Base-by-base conservation (phyloP, 305 asterid species). In the Stenogyne calaminthoides region DNA sequence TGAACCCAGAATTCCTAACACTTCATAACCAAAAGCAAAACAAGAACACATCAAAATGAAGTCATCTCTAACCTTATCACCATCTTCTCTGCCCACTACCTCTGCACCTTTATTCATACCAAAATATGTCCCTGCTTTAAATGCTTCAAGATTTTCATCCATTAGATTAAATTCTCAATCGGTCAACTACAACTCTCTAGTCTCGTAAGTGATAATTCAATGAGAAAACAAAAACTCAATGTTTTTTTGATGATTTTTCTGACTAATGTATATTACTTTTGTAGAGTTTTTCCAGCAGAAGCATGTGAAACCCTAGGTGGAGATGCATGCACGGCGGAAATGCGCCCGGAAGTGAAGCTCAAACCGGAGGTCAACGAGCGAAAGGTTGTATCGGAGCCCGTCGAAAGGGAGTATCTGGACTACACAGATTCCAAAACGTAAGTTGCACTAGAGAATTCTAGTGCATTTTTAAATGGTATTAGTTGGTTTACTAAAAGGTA, bases 231-330 rank as follows among this genome's bases (percentile, higher is more conserved):
- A 6, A 18, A 7, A 27, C 12, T n/a, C 19, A 12, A 44, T 47
- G 15, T n/a, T 5, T 47, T 49, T 49, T 5, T 15, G 20, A 49
- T 37, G 10, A 7, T 7, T 14, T 14, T 25, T 69, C 49, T 46
- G 27, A 68, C 6, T 11, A 12, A 44, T 42, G 15, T 52, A 7
- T 9, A 36, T 49, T 3, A 0, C 58, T 64, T 52, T 52, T 47
- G 63, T 36, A 84, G 86, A 14, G 85, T 82, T 10, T 84, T 84
- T 55, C 89, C 83, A n/a, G 85, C 85, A 55, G 89, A 84, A 76
- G 86, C 89, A 14, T 85, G 89, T 34, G 87, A 85, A 39, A 82
- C 84, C 37, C 68, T 78, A 0, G 87, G 85, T 0, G 87, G 84
- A 80, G 87, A 85, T 2, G 49, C 78, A 9, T 80, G 87, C 52